Evolutionary conservation across 2,329 filamentous ascomycete genomes (phyloP), one percentile per base, ranked within the genome.

Genomic region (Colletotrichum lupini): DNA sequence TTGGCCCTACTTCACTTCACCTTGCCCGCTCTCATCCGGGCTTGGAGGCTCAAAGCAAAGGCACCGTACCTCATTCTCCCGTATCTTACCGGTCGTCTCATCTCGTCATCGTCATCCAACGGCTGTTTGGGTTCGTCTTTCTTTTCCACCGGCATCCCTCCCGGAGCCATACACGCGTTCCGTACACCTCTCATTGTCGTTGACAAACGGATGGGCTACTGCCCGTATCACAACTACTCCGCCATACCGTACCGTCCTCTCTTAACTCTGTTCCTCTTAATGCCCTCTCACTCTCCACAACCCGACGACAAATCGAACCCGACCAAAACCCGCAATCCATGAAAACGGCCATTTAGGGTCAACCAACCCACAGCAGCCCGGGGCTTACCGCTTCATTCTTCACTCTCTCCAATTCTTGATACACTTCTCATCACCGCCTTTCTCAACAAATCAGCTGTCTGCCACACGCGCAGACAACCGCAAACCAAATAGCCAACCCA

Each of bases 391-490:
- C 55, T 24, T 64, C 37, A 14, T 28, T 24, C 24, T 52, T 70
- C n/a, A 56, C 22, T 60, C 42, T n/a, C 37, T 60, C 22, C 56
- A 57, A 59, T 32, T 37, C 22, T 52, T n/a, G 52, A 59, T 59
- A 55, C 61, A 30, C 22, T 57, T 53, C 24, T 12, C 68, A 72
- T 32, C 62, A 42, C 68, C 64, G 46, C 55, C 56, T 24, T 22
- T 64, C 66, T 57, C 72, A 74, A 72, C 72, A 62, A 67, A 73
- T 52, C 55, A 26, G 42, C 35, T 14, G 37, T 60, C 35, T 52
- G 67, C 30, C 71, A 49, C 61, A 57, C 65, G 67, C 67, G 56
- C 71, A 67, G 55, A 66, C 53, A 35, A 24, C 53, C 35, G 22
- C 59, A 30, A 53, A 57, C 32, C 52, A 24, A 66, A 55, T 52